These are phyloP conservation scores for Aspergillus olivimuriae DNA, from an alignment of 495 filamentous ascomycete species.

Conservation along the genomic window DNA sequence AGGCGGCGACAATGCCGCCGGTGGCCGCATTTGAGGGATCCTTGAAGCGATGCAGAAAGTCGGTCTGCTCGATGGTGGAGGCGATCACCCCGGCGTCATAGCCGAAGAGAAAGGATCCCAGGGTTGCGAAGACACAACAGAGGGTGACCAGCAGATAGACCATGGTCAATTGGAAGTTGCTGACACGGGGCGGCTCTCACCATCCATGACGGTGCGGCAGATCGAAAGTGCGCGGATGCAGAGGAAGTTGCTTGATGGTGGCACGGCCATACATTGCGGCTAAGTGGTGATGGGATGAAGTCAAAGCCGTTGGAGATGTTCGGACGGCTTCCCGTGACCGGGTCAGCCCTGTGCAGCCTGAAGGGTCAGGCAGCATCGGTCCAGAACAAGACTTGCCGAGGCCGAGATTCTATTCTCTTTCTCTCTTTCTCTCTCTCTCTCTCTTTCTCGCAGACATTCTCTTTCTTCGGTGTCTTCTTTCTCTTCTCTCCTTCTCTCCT, in stretches of 20 bases:
- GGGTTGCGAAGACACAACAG: conserved; percentile 49
- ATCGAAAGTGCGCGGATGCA: not conserved
- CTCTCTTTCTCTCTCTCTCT: not conserved
- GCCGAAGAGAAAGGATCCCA: conserved; percentile 54
- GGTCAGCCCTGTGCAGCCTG: not conserved
- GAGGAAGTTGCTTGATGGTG: too few species aligned
- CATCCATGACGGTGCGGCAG: not conserved
- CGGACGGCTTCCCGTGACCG: not conserved
- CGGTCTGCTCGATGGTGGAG: conserved; percentile 40
- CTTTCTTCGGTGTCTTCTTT: not conserved
- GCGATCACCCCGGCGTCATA: conserved; percentile 48
- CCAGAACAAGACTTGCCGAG: not conserved
- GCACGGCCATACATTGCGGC: too few species aligned
- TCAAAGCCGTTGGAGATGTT: too few species aligned
- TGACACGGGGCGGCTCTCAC: too few species aligned
- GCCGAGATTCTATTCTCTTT: too few species aligned
- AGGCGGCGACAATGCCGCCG: conserved; percentile 47
- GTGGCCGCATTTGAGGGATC: conserved; percentile 34
- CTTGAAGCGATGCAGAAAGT: conserved; percentile 37
- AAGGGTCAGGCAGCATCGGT: not conserved
- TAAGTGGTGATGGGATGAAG: too few species aligned
- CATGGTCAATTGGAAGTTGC: conserved; percentile 13
- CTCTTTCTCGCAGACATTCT: not conserved
- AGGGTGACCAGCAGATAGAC: conserved; percentile 34
- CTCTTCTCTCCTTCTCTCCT: not conserved